phyloP scores from a whole-genome alignment of 805 yeast species.

The Cephaloascus fragrans region DNA sequence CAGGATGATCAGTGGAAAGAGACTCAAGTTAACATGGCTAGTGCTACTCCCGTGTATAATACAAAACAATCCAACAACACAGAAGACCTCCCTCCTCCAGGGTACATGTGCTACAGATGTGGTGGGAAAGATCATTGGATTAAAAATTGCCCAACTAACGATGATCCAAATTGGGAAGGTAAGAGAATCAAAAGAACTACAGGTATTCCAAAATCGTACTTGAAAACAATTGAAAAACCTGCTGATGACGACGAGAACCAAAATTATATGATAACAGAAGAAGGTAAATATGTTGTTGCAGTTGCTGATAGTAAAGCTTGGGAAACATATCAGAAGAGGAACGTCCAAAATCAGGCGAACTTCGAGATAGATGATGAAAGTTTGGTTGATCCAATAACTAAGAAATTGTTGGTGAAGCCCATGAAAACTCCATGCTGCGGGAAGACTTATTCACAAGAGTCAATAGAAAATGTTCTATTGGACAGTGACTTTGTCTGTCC shows the following conservation, averaged over 20 bases:
- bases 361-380: slow-evolving; percentile 48
- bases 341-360: slow-evolving; percentile 36
- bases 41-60: slow-evolving; percentile 66
- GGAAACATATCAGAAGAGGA: slow-evolving; percentile 73
- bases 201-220: slow-evolving; percentile 92
- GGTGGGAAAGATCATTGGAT: slow-evolving; percentile 96
- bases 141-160: slow-evolving; percentile 88
- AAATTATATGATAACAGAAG: slow-evolving; percentile 80
- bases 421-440: slow-evolving; percentile 78
- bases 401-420: slow-evolving; percentile 58
- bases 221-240: slow-evolving; percentile 79
- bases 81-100: slow-evolving; percentile 88
- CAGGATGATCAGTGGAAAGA: slow-evolving; percentile 94
- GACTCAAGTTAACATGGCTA: slow-evolving; percentile 85
- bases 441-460: slow-evolving; percentile 44
- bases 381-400: slow-evolving; percentile 62
- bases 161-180: slow-evolving; percentile 91
- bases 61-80: slow-evolving; percentile 24
- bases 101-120: slow-evolving; percentile 92
- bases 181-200: slow-evolving; percentile 86
- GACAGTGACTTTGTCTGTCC: slow-evolving; percentile 90
- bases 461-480: slow-evolving; percentile 57
- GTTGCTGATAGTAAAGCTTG: slow-evolving; percentile 89
- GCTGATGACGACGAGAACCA: slow-evolving; percentile 46
- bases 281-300: slow-evolving; percentile 94